Base-by-base conservation (phyloP, 352 stramenopile genomes). In the Peronosclerospora sorghi region DNA sequence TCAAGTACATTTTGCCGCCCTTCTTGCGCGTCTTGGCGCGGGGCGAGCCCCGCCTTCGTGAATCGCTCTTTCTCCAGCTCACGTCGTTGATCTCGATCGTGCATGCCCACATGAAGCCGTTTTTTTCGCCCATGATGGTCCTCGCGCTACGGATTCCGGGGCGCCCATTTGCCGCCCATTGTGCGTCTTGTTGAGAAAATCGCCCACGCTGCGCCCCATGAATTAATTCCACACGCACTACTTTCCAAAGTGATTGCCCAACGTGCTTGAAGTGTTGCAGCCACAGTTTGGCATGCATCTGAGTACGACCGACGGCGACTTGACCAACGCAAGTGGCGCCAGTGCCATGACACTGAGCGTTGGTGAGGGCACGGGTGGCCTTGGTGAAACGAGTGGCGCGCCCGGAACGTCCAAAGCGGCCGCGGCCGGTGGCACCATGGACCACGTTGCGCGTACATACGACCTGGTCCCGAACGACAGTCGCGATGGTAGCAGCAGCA, bases 61-160 rank as follows among this genome's bases (percentile, higher is more conserved):
- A 98, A 59, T 95, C 86, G 35, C 72, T 99, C n/a, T 86, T 99
- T 18, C 73, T 98, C 48, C 93, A 99, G 50, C 71, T 98, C 8
- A 96, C 92, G 44, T 91, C 83, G 35, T 59, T 99, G 13, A 96
- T 96, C 21, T 73, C 82, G 5, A 98, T 98, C 52, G 94, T 98
- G 9, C 73, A 95, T 34, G 72, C 94, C 14, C 88, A 98, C 70
- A 86, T 99, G 52, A 85, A 95, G 37, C 88, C 93, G 17, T 99
- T 98, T 64, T 86, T 99, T n/a, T 75, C 86, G 4, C 79, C 82
- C 4, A 98, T 99, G 38, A 97, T 99, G 63, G 78, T 95, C 29
- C 79, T 98, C 3, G 79, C 97, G 9, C 71, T 97, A 35, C 79
- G 95, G 10, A n/a, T 98, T 97, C 51, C 99, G 96, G 96, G 65